These are phyloP conservation scores for Echites panduratus DNA, from an alignment of 257 asterid genomes.

Conservation along the genomic window DNA sequence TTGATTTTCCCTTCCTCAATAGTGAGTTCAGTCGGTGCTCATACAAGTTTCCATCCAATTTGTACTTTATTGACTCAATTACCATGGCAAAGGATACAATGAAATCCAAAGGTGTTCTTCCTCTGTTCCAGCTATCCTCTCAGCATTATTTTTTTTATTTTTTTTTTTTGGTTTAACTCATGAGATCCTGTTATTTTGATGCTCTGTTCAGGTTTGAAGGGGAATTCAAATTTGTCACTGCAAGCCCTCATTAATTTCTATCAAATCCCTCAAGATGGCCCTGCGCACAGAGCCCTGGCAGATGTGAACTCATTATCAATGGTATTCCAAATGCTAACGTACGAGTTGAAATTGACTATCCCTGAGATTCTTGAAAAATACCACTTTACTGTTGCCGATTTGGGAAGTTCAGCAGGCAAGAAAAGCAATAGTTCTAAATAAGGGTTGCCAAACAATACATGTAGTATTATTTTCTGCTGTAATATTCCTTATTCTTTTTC, in stretches of 20 bases:
- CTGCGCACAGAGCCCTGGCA: conserved; percentile 77
- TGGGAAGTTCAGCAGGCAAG: conserved; percentile 27
- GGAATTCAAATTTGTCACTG: conserved; percentile 31
- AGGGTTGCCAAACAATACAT: not conserved
- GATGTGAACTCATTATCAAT: conserved; percentile 65
- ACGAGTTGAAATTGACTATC: conserved; percentile 45
- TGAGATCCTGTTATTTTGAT: conserved; percentile 7
- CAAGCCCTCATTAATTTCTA: conserved; percentile 58
- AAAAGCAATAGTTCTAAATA: conserved; percentile 18
- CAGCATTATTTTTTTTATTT: too few relatives aligned
- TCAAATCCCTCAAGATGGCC: conserved; percentile 46
- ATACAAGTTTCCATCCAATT: conserved; percentile 61
- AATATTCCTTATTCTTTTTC: not conserved
- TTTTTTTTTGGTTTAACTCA: not conserved
- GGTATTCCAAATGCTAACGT: conserved; percentile 64
- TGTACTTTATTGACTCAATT: conserved; percentile 64
- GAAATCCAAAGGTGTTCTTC: conserved; percentile 56
- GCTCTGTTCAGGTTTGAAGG: conserved; percentile 45
- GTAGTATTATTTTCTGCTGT: conserved; percentile 10
- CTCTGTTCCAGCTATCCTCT: not conserved
- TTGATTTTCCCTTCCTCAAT: conserved; percentile 78
- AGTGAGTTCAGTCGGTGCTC: conserved; percentile 65
- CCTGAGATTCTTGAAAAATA: conserved; percentile 43
- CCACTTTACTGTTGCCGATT: conserved; percentile 36
- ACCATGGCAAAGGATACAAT: conserved; percentile 61